Percentiles rank a stretch among this genome's conserved stretches.
phyloP scores from a whole-genome alignment of 345 rosid genomes.

The Eucalyptus marginata region DNA sequence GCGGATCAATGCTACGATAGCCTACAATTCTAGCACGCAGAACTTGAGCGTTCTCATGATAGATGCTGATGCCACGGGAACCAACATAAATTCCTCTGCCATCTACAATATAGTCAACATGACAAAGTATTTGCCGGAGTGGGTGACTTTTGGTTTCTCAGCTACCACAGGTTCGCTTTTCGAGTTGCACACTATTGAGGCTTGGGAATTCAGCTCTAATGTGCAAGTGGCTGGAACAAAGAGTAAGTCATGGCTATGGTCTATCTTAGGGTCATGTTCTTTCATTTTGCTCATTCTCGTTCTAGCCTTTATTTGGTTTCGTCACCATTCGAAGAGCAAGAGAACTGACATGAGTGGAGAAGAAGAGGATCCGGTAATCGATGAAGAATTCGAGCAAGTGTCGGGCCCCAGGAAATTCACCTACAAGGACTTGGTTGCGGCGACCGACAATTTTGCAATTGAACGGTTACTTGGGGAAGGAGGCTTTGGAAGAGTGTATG shows the following conservation, averaged over 20 bases:
- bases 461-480: background rate
- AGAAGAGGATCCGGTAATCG: background rate
- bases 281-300: background rate
- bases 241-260: background rate
- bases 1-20: background rate
- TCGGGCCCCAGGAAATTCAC: background rate
- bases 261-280: background rate
- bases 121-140: background rate
- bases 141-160: slow-evolving; percentile 14
- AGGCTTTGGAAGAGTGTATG: background rate
- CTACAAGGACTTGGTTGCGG: background rate
- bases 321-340: background rate
- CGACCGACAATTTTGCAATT: background rate
- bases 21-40: background rate
- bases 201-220: slow-evolving; percentile 4
- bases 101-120: background rate
- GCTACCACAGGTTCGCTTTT: background rate
- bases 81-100: background rate
- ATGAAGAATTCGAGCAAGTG: background rate
- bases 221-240: background rate
- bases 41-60: background rate
- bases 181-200: background rate
- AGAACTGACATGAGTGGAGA: background rate
- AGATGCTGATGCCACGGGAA: background rate
- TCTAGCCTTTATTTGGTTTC: background rate